A percentile compares a stretch with the other conserved stretches of the same genome.
Conservation (phyloP, 768 basidiomycete species). For the Tylopilus vinaceipallidus region DNA sequence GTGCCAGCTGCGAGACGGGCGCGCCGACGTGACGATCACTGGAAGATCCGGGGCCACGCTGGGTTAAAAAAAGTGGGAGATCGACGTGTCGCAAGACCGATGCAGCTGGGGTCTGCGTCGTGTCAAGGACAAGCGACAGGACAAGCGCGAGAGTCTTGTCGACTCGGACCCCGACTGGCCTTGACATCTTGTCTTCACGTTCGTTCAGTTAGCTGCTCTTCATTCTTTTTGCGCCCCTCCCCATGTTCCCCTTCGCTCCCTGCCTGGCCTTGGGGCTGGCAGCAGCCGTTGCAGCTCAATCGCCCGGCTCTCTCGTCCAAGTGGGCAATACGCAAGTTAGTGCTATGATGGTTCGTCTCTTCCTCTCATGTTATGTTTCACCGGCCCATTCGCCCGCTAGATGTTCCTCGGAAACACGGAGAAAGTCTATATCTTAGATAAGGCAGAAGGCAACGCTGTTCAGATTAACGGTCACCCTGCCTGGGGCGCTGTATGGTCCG, state of each 20-base stretch:
- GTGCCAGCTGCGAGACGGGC: too few species aligned
- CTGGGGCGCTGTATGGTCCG: conserved; percentile 68
- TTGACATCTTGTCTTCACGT: conserved; percentile 9
- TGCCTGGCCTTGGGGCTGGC: conserved; percentile 48
- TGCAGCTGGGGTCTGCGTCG: conserved; percentile 8
- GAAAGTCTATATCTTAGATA: conserved; percentile 91
- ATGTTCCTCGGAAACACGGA: conserved; percentile 79
- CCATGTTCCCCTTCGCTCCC: conserved; percentile 34
- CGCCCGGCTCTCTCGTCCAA: conserved; percentile 22
- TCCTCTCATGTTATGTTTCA: background rate
- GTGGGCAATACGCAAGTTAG: conserved; percentile 41
- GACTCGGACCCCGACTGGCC: background rate
- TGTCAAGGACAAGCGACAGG: background rate
- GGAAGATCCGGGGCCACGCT: too few species aligned
- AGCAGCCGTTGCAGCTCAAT: conserved; percentile 26
- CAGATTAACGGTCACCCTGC: conserved; percentile 68
- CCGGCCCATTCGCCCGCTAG: conserved; percentile 33
- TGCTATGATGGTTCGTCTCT: conserved; percentile 50
- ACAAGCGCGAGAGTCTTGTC: too few species aligned
- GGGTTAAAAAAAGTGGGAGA: too few species aligned
- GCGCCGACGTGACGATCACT: too few species aligned
- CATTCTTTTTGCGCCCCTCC: conserved; percentile 8
- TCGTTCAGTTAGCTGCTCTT: conserved; percentile 6
- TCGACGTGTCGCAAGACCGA: too few species aligned
- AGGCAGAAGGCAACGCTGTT: conserved; percentile 74